Conservation (phyloP, 169 alveolate genomes). For the Cryptosporidium ubiquitum region DNA sequence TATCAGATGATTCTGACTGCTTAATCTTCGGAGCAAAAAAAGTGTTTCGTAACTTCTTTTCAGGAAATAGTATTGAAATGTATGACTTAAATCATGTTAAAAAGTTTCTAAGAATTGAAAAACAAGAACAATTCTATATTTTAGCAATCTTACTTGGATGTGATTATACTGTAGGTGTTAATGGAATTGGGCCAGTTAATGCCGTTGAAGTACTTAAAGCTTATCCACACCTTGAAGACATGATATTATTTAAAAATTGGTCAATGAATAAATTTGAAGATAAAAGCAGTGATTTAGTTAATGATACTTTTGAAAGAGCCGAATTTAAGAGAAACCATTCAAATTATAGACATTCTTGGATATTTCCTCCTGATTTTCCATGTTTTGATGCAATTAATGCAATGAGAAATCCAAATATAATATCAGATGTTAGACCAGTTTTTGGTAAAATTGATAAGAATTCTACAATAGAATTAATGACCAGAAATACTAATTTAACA, state of each 20-base stretch:
- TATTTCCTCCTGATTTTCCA: slow-evolving; percentile 69
- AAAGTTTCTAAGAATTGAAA: slow-evolving; percentile 84
- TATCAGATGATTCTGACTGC: slow-evolving; percentile 95
- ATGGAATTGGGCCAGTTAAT: slow-evolving; percentile 95
- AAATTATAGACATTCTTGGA: slow-evolving; percentile 66
- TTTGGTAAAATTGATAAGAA: slow-evolving; percentile 51
- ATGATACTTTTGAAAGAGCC: slow-evolving; percentile 21
- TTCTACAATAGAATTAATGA: background rate
- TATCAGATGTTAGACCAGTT: slow-evolving; percentile 3
- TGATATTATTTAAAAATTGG: slow-evolving; percentile 83
- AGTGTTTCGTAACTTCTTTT: slow-evolving; percentile 90
- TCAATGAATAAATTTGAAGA: slow-evolving; percentile 80
- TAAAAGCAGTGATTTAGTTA: background rate
- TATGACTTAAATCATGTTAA: slow-evolving; percentile 83
- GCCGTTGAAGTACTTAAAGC: slow-evolving; percentile 93
- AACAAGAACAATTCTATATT: slow-evolving; percentile 85
- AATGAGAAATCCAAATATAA: slow-evolving; percentile 40
- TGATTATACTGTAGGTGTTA: slow-evolving; percentile 95
- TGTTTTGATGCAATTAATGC: slow-evolving; percentile 40
- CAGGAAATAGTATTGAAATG: slow-evolving; percentile 86
- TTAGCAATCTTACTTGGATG: slow-evolving; percentile 93
- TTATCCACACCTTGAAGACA: slow-evolving; percentile 87
- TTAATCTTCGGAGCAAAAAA: slow-evolving; percentile 91
- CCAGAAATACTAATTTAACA: background rate
- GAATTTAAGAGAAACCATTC: slow-evolving; percentile 52